Percentiles rank a stretch among this genome's conserved stretches.
Evolutionary conservation across 2,329 filamentous ascomycete genomes (phyloP).

Genomic region (Apiospora phragmitis): DNA sequence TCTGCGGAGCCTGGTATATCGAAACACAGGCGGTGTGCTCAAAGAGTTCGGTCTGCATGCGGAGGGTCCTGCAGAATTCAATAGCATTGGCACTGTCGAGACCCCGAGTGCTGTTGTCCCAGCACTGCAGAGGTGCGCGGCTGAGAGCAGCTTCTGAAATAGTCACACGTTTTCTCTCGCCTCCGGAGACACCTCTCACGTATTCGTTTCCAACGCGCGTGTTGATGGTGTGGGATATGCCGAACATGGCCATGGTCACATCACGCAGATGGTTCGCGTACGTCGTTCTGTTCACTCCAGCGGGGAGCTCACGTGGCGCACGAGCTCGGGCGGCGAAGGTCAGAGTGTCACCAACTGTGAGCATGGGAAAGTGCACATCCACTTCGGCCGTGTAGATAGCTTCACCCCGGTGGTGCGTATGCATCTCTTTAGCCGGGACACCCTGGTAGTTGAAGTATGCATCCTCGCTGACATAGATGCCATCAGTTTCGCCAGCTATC

Average conservation of each 20-base stretch:
- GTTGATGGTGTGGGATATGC: conserved; percentile 69
- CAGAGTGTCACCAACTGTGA: conserved; percentile 75
- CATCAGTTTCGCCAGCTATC: conserved; percentile 77
- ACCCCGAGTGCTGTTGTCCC: conserved; percentile 71
- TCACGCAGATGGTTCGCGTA: conserved; percentile 65
- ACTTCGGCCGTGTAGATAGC: conserved; percentile 83
- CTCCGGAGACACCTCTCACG: conserved; percentile 64
- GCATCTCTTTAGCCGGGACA: conserved; percentile 70
- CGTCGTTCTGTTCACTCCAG: conserved; percentile 50
- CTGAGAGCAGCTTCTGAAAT: conserved; percentile 59
- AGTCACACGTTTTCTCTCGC: conserved; percentile 66
- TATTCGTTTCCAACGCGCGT: conserved; percentile 75
- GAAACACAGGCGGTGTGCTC: conserved; percentile 37
- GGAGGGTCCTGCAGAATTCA: conserved; percentile 69
- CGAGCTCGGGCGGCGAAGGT: conserved; percentile 72
- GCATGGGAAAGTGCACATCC: conserved; percentile 75
- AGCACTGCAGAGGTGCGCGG: conserved; percentile 57
- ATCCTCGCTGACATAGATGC: conserved; percentile 66
- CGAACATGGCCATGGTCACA: conserved; percentile 72
- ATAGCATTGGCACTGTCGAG: conserved; percentile 72
- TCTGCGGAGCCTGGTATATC: conserved; percentile 69
- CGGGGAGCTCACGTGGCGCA: conserved; percentile 59
- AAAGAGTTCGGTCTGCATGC: conserved; percentile 38
- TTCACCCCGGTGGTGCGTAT: conserved; percentile 74
- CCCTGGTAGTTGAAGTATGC: conserved; percentile 81